Evolutionary conservation across 2,329 filamentous ascomycete species (phyloP).

Genomic region (Apiospora aurea): DNA sequence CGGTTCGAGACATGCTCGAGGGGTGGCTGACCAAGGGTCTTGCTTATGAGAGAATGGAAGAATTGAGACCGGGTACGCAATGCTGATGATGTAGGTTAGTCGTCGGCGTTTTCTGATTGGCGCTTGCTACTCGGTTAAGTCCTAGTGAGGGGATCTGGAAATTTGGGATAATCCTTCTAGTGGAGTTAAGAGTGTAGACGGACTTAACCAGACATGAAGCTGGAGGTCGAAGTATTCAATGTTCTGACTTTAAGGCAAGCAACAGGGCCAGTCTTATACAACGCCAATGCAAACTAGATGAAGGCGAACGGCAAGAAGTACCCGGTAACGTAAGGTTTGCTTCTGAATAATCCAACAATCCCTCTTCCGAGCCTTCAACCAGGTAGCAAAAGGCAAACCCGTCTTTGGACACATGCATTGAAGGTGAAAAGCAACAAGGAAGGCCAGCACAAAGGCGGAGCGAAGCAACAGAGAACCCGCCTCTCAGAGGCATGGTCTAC

Average conservation of each 20-base stretch:
- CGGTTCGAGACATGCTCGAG: neutral
- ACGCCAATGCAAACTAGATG: neutral
- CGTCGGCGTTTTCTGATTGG: neutral
- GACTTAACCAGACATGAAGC: neutral
- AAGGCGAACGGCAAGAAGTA: neutral
- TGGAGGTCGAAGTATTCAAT: neutral
- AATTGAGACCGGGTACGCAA: neutral
- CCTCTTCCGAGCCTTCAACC: neutral
- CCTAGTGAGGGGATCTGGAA: neutral
- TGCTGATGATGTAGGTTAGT: neutral
- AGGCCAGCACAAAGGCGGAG: neutral
- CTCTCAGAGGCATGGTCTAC: too few relatives aligned
- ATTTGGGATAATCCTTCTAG: neutral
- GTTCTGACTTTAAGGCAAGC: neutral
- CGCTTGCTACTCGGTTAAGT: neutral
- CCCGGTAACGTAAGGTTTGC: neutral
- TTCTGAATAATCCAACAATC: neutral
- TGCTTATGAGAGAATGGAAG: neutral
- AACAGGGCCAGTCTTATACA: neutral
- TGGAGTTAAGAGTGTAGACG: conserved; percentile 7
- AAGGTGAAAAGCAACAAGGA: neutral
- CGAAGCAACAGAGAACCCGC: neutral
- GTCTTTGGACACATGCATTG: neutral
- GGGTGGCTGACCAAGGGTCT: neutral
- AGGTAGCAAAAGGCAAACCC: neutral